A percentile compares a stretch with the other conserved stretches of the same genome.
Evolutionary conservation across 371 early-diverging fungal species (phyloP).

Genomic region (Lichtheimia hyalospora): DNA sequence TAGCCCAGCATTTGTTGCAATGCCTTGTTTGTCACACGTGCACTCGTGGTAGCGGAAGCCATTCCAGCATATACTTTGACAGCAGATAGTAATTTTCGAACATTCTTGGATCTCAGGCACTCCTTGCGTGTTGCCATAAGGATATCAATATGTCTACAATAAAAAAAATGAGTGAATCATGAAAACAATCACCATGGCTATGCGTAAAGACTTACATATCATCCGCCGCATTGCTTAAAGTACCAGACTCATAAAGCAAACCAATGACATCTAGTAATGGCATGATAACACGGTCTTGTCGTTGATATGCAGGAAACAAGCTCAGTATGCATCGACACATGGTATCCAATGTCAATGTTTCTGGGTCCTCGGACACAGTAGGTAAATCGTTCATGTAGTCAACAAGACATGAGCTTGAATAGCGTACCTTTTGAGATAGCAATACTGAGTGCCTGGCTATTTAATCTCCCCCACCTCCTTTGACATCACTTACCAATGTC

Average conservation of each 20-base stretch:
- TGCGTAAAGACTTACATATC: slow-evolving; percentile 25
- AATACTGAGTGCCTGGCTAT: not conserved
- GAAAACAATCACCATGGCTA: not conserved
- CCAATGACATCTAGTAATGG: slow-evolving; percentile 71
- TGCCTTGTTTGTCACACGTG: slow-evolving; percentile 25
- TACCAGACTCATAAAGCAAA: slow-evolving; percentile 60
- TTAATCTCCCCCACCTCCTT: not conserved
- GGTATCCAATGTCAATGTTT: slow-evolving; percentile 19
- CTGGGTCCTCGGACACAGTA: slow-evolving; percentile 8
- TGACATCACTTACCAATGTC: slow-evolving; percentile 57
- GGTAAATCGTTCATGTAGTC: slow-evolving; percentile 60
- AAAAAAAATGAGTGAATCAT: not conserved
- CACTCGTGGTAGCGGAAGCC: slow-evolving; percentile 18
- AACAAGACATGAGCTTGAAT: slow-evolving; percentile 62
- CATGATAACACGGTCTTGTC: slow-evolving; percentile 64
- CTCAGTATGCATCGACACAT: slow-evolving; percentile 38
- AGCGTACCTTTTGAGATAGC: slow-evolving; percentile 55
- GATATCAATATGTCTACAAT: slow-evolving; percentile 31
- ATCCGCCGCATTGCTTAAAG: slow-evolving; percentile 37
- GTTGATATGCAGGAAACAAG: slow-evolving; percentile 45
- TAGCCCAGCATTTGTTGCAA: slow-evolving; percentile 49
- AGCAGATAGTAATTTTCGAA: slow-evolving; percentile 44
- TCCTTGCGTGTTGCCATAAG: slow-evolving; percentile 33
- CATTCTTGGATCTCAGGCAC: slow-evolving; percentile 36
- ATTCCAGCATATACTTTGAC: slow-evolving; percentile 54